Evolutionary conservation across 1,284 basidiomycete species (phyloP), one percentile per base, ranked within the genome.

Genomic region (Cryptococcus sp.): DNA sequence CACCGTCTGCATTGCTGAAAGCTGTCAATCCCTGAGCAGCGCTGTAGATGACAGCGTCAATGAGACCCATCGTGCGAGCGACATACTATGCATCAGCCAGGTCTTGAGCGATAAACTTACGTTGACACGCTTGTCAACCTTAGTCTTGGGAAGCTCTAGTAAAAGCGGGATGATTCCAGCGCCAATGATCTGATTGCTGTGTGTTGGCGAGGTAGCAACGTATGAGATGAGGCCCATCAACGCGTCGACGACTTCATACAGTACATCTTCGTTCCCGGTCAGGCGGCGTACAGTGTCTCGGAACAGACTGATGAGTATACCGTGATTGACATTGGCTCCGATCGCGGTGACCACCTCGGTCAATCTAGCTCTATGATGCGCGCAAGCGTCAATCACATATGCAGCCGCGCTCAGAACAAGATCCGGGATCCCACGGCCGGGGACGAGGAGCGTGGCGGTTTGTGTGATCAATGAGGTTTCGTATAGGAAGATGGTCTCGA

Each of bases 291-390:
- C 36, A 22, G 88, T 85, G 74, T 85, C 86, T 52, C 90, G 83
- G 55, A 97, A 78, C 43, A 92, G 78, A 21, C 86, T 85, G 86
- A 97, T 90, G 31, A 98, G 76, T 45, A 91, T 87, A 14, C 96
- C 96, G 69, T 98, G 96, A 66, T 91, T 97, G 55, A 98, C 91
- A 47, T 91, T 91, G 18, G 91, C 93, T 67, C 96, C 96, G 46
- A 98, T 83, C 1, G 93, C 85, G 14, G 86, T 86, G 41, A 98
- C 77, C 25, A 97, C 91, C 66, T 98, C 94, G 58, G 85, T 83
- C 36, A 89, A 81, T 69, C 86, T 90, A 57, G 78, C 79, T 52
- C 90, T 83, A 70, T 96, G 94, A 57, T 90, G 82, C 4, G 85
- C 86, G 52, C 96, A 82, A 3, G 89, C 89, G 72, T 98, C 96